Conservation (phyloP, 495 filamentous ascomycete genomes). For the Penicillium mononematosum region DNA sequence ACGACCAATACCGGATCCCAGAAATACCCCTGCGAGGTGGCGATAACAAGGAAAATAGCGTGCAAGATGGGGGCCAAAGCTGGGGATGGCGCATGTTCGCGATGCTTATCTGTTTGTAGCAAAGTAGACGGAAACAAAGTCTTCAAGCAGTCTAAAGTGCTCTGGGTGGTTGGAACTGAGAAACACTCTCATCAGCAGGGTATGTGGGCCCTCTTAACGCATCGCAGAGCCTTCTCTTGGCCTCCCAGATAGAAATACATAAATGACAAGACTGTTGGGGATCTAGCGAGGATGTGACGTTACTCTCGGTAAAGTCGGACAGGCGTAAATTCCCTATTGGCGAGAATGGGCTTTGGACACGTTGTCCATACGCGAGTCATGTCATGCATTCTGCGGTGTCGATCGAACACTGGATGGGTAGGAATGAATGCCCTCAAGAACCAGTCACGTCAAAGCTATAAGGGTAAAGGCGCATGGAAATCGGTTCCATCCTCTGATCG, state of each 20-base stretch:
- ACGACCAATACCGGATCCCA: neutral
- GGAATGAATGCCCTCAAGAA: neutral
- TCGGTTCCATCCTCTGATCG: neutral
- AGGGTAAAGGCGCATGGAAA: neutral
- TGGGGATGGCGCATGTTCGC: neutral
- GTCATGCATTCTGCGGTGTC: slow-evolving; percentile 2
- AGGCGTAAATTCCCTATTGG: neutral
- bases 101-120: neutral
- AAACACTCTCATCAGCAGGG: neutral
- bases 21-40: neutral
- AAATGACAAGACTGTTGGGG: neutral
- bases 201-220: no score
- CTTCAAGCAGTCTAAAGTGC: neutral
- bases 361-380: slow-evolving; percentile 14
- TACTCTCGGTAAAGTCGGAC: slow-evolving; percentile 9
- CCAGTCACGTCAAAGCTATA: neutral
- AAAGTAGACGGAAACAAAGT: neutral
- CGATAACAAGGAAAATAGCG: neutral
- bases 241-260: neutral
- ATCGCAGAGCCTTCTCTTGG: neutral
- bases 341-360: slow-evolving; percentile 6
- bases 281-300: neutral
- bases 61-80: neutral
- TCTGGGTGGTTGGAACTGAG: neutral
- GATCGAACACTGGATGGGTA: neutral